phyloP scores from a whole-genome alignment of 306 rosid genomes.

The Begonia masoniana region DNA sequence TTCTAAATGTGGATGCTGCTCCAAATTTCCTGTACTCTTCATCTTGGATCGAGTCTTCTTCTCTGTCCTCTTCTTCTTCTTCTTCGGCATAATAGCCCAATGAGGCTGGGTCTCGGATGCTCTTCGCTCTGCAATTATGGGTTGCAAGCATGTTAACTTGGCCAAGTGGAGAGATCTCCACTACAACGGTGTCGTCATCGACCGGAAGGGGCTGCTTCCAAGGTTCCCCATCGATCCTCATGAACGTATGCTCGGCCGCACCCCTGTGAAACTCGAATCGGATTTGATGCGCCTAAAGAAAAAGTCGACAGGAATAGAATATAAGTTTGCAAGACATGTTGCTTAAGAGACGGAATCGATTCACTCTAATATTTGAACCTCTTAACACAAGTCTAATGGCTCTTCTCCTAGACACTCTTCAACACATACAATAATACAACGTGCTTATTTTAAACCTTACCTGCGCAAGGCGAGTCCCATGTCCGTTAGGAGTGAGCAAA shows the following conservation, averaged over 20 bases:
- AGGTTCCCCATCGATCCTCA: constrained; percentile 96
- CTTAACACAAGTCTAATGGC: too few relatives aligned
- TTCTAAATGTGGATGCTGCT: constrained; percentile 74
- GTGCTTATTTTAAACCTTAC: constrained; percentile 15
- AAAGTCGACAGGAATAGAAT: not conserved
- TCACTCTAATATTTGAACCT: too few relatives aligned
- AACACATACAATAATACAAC: too few relatives aligned
- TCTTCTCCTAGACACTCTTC: too few relatives aligned
- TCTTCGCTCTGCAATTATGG: constrained; percentile 36
- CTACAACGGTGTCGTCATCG: constrained; percentile 67
- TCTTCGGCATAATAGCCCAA: constrained; percentile 19
- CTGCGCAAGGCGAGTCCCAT: constrained; percentile 99
- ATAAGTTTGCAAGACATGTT: not conserved
- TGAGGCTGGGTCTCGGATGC: constrained; percentile 33
- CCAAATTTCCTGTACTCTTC: constrained; percentile 87
- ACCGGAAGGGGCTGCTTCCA: constrained; percentile 94
- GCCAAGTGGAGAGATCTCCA: constrained; percentile 81
- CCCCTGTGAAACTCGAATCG: constrained; percentile 72
- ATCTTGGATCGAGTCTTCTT: constrained; percentile 22
- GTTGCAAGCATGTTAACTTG: constrained; percentile 94
- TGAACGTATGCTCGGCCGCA: constrained; percentile 56
- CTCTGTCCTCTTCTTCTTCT: constrained; percentile 36
- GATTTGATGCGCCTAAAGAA: constrained; percentile 55
- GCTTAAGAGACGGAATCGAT: too few relatives aligned
- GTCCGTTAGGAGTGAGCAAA: constrained; percentile 84